These are phyloP conservation scores for Draba incana DNA, from an alignment of 345 rosid genomes.

Conservation along the genomic window DNA sequence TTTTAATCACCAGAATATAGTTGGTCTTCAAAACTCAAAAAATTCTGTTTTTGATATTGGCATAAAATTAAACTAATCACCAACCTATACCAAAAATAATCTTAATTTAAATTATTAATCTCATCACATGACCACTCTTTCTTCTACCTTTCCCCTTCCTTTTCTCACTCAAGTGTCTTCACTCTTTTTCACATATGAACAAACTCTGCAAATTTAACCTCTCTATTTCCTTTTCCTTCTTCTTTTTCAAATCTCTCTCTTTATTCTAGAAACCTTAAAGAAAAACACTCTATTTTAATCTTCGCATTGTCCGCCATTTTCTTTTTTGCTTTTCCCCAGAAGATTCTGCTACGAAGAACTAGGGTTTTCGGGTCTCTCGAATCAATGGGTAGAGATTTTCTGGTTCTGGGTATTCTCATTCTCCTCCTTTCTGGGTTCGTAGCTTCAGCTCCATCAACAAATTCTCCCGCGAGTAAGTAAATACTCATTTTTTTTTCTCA, in stretches of 20 bases:
- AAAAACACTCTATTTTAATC: slow-evolving; percentile 10
- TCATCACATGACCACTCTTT: slow-evolving; percentile 34
- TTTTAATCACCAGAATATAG: slow-evolving; percentile 17
- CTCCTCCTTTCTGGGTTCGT: slow-evolving; percentile 57
- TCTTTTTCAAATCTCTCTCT: background rate
- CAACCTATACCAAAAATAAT: slow-evolving; percentile 25
- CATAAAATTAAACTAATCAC: slow-evolving; percentile 35
- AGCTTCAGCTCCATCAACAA: slow-evolving; percentile 61
- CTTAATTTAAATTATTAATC: slow-evolving; percentile 7
- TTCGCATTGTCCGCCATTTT: slow-evolving; percentile 36
- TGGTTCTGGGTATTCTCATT: slow-evolving; percentile 50
- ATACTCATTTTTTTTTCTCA: background rate
- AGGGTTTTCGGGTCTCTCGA: slow-evolving; percentile 30
- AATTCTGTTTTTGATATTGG: too few relatives aligned
- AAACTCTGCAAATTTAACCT: slow-evolving; percentile 39
- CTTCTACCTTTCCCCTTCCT: slow-evolving; percentile 21
- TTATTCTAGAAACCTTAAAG: slow-evolving; percentile 15
- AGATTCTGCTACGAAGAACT: slow-evolving; percentile 25
- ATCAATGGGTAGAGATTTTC: slow-evolving; percentile 59
- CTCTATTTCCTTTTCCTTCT: slow-evolving; percentile 9
- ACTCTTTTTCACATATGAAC: slow-evolving; percentile 27
- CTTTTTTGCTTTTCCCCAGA: slow-evolving; percentile 10
- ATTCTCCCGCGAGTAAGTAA: slow-evolving; percentile 89
- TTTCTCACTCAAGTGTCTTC: slow-evolving; percentile 28
- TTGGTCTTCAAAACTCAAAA: background rate